Percentiles rank a stretch among this genome's conserved stretches.
phyloP scores from a whole-genome alignment of 306 rosid genomes.

The Ammopiptanthus mongolicus region DNA sequence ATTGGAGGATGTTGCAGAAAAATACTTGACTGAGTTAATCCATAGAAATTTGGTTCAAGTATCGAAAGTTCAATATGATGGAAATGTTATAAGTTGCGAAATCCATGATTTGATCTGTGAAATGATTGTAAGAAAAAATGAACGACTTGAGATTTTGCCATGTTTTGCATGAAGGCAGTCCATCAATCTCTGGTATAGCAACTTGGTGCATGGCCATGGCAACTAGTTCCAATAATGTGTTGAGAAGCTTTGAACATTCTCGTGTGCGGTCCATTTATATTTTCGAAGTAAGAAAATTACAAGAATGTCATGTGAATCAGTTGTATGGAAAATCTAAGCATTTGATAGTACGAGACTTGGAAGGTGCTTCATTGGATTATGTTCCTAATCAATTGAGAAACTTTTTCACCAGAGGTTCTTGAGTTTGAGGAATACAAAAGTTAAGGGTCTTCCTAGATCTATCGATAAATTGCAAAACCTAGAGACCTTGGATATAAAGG shows the following conservation, averaged over 20 bases:
- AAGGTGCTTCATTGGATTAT: not conserved
- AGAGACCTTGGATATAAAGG: not conserved
- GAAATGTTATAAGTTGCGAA: not conserved
- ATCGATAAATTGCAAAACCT: not conserved
- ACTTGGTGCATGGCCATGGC: not conserved
- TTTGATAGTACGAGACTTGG: not conserved
- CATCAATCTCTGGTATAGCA: not conserved
- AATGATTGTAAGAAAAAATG: not conserved
- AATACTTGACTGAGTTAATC: not conserved
- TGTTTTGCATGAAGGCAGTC: not conserved
- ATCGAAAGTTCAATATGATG: not conserved
- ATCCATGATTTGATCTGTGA: constrained; percentile 5
- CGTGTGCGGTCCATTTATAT: not conserved
- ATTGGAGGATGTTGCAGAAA: not conserved
- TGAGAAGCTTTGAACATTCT: not conserved
- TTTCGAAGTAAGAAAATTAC: not conserved
- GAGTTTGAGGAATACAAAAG: not conserved
- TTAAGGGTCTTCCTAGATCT: not conserved
- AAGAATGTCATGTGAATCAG: too few relatives aligned
- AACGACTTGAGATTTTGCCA: not conserved
- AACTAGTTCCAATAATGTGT: not conserved
- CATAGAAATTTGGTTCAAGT: constrained; percentile 10
- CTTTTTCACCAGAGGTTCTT: not conserved
- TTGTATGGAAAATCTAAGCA: not conserved
- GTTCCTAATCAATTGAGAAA: not conserved